phyloP scores from a whole-genome alignment of 2,329 filamentous ascomycete genomes.

The Trichophyton equinum region DNA sequence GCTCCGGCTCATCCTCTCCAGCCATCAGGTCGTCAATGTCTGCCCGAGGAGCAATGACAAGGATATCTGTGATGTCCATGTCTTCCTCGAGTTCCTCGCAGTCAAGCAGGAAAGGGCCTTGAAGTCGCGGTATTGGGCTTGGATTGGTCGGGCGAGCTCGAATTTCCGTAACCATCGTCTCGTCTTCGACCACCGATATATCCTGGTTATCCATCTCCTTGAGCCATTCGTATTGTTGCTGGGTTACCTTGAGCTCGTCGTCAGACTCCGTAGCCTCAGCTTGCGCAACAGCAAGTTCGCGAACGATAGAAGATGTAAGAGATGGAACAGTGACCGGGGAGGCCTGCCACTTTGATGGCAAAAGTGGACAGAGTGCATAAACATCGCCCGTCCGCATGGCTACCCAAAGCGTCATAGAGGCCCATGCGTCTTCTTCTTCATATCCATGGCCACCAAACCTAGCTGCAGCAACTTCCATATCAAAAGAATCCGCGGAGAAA shows the following conservation, averaged over 20 bases:
- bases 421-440: constrained; percentile 58
- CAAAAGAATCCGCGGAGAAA: constrained; percentile 78
- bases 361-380: constrained; percentile 80
- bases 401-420: constrained; percentile 90
- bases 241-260: constrained; percentile 33
- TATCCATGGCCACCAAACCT: constrained; percentile 64
- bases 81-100: constrained; percentile 40
- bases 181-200: constrained; percentile 21
- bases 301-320: constrained; percentile 68
- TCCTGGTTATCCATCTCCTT: constrained; percentile 44
- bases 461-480: constrained; percentile 87
- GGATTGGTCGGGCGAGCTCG: constrained; percentile 43
- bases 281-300: constrained; percentile 45
- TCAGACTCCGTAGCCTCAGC: constrained; percentile 32
- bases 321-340: constrained; percentile 66
- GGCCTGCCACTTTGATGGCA: constrained; percentile 76
- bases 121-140: constrained; percentile 46
- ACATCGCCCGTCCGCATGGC: constrained; percentile 91
- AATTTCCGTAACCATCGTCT: constrained; percentile 37
- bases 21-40: constrained; percentile 41
- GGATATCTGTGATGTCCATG: constrained; percentile 48
- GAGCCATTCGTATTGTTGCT: constrained; percentile 50
- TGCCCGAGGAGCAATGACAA: constrained; percentile 42
- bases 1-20: constrained; percentile 35
- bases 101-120: constrained; percentile 47